Evolutionary conservation across 495 filamentous ascomycete genomes (phyloP), one percentile per base, ranked within the genome.

Genomic region (Penicillium angulare): DNA sequence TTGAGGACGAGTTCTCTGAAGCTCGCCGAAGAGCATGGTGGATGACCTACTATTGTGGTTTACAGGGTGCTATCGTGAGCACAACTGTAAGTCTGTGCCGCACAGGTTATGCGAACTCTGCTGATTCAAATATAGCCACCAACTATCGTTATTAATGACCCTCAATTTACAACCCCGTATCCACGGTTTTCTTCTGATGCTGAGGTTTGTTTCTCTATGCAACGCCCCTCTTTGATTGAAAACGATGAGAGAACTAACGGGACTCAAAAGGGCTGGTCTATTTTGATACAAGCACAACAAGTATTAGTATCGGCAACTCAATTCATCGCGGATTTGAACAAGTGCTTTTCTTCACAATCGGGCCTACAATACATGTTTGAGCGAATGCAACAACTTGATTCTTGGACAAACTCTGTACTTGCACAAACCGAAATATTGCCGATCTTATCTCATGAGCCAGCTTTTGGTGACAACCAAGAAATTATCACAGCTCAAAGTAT

Each of bases 11-110:
- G 34, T 72, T 68, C 36, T 75, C 73, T 3, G 81, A 85, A 55
- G 79, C 79, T 39, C 74, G 74, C 56, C 67, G 78, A 26, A 72
- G 80, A 55, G 72, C 75, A 38, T 85, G 81, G 81, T 85, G 81
- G 81, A 83, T 83, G 80, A 84, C 80, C 45, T 83, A 82, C 54
- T 78, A 82, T 29, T 80, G 72, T 60, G 78, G 81, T 34, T 73
- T 79, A 31, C 81, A 85, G 64, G 76, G 77, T 3, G 79, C 79
- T 5, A 83, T 85, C 46, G 78, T 81, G 18, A 82, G 78, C 69
- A 82, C 78, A 29, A 79, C 78, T 36, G 79, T 84, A 63, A 61
- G 69, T 65, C 15, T 18, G 15, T 13, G 29, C 8, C 21, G 23
- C n/a, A 49, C 22, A 10, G 18, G 17, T 35, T 26, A n/a, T 43